Percentiles rank a stretch among this genome's conserved stretches.
Conservation (phyloP, 768 basidiomycete species). For the Termitomyces sp. region DNA sequence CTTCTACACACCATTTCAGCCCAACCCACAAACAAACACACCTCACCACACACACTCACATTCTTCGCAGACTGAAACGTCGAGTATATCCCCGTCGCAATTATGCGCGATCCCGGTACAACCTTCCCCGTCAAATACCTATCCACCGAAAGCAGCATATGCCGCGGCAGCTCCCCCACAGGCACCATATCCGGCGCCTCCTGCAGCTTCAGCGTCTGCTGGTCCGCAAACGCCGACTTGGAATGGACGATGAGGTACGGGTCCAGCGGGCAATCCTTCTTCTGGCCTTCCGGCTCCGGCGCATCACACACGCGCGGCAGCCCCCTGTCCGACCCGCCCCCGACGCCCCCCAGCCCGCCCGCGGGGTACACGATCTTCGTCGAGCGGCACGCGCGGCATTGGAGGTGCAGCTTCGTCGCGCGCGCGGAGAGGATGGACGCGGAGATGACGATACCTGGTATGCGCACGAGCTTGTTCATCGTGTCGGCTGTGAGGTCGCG, state of each 20-base stretch:
- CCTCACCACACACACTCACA: constrained; percentile 41
- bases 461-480: constrained; percentile 92
- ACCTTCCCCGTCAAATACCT: constrained; percentile 89
- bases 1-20: constrained; percentile 41
- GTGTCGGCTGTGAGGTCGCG: constrained; percentile 91
- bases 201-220: constrained; percentile 94
- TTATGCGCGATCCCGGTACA: constrained; percentile 91
- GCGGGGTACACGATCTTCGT: constrained; percentile 74
- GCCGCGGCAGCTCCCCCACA: constrained; percentile 94
- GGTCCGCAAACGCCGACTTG: constrained; percentile 91
- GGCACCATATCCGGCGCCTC: constrained; percentile 99
- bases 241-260: constrained; percentile 95
- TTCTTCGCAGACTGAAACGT: constrained; percentile 89
- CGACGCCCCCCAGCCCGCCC: constrained; percentile 81
- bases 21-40: neutral
- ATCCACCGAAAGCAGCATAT: constrained; percentile 90
- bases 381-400: constrained; percentile 87
- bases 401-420: constrained; percentile 86
- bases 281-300: constrained; percentile 70
- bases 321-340: constrained; percentile 77
- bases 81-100: constrained; percentile 95
- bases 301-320: constrained; percentile 88
- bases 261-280: constrained; percentile 93
- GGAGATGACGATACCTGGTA: constrained; percentile 97
- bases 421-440: constrained; percentile 91